These are phyloP conservation scores for Collariella sp. DNA, from an alignment of 495 filamentous ascomycete species.

Conservation along the genomic window DNA sequence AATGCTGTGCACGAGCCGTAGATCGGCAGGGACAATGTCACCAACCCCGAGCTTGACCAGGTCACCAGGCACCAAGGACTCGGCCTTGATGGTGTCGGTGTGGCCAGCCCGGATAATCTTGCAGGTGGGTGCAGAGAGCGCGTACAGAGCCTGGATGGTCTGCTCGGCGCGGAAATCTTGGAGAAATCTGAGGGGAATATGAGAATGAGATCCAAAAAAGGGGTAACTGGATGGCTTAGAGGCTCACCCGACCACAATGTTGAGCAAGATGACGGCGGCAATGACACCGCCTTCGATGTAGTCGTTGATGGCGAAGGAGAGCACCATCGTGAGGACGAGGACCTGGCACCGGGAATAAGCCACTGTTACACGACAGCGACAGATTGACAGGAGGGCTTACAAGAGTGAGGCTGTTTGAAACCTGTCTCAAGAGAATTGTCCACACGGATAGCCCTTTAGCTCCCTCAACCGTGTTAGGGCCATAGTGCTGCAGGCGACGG, in stretches of 20 bases:
- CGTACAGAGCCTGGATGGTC: slow-evolving; percentile 72
- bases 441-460: slow-evolving; percentile 44
- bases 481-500: slow-evolving; percentile 39
- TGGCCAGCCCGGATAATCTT: slow-evolving; percentile 63
- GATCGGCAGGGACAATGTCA: slow-evolving; percentile 72
- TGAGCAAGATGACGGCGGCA: slow-evolving; percentile 72
- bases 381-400: slow-evolving; percentile 2
- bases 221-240: neutral
- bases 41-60: slow-evolving; percentile 70
- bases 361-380: neutral
- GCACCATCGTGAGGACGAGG: slow-evolving; percentile 71
- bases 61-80: slow-evolving; percentile 69
- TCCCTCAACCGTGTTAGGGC: slow-evolving; percentile 44
- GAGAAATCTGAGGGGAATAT: slow-evolving; percentile 46
- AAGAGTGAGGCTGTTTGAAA: slow-evolving; percentile 44
- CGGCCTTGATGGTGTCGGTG: slow-evolving; percentile 50
- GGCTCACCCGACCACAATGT: slow-evolving; percentile 55
- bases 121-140: slow-evolving; percentile 70
- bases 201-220: neutral
- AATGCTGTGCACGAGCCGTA: slow-evolving; percentile 66
- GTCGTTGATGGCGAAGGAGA: slow-evolving; percentile 71
- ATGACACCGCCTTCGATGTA: slow-evolving; percentile 82
- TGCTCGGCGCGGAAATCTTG: slow-evolving; percentile 85
- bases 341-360: slow-evolving; percentile 40
- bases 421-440: slow-evolving; percentile 49